These are phyloP conservation scores for Talaromyces proteolyticus DNA, from an alignment of 495 filamentous ascomycete species.

Conservation along the genomic window DNA sequence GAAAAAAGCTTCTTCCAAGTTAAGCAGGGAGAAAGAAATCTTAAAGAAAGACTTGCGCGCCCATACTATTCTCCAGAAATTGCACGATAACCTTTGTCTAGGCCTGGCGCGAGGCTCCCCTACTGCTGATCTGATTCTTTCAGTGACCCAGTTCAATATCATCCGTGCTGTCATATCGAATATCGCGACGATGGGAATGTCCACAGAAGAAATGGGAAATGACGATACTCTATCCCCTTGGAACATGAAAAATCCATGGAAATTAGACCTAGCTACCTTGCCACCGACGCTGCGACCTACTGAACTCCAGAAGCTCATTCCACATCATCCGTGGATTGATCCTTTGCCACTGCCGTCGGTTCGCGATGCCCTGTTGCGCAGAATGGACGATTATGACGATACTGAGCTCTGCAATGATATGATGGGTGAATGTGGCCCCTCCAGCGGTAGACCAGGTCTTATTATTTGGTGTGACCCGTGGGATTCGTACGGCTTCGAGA, in stretches of 20 bases:
- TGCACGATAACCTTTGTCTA: not conserved
- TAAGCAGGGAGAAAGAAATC: no score
- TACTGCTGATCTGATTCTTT: constrained; percentile 29
- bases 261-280: constrained; percentile 11
- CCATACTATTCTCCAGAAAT: not conserved
- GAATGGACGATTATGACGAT: constrained; percentile 33
- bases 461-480: constrained; percentile 47
- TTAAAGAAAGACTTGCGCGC: no score
- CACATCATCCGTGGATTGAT: constrained; percentile 49
- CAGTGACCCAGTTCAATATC: constrained; percentile 33
- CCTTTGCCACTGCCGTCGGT: constrained; percentile 43
- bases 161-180: constrained; percentile 27
- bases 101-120: not conserved
- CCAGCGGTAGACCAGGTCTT: constrained; percentile 22
- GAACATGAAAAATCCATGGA: constrained; percentile 1
- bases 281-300: constrained; percentile 43
- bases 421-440: constrained; percentile 25
- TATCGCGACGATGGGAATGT: constrained; percentile 12
- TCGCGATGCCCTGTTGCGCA: constrained; percentile 43
- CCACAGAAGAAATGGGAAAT: not conserved
- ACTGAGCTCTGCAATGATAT: constrained; percentile 40
- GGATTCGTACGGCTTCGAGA: constrained; percentile 40
- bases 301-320: constrained; percentile 25
- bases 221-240: not conserved
- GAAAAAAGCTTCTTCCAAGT: no score